These are phyloP conservation scores for Solanum paucissectum DNA, from an alignment of 257 asterid genomes.

Conservation along the genomic window DNA sequence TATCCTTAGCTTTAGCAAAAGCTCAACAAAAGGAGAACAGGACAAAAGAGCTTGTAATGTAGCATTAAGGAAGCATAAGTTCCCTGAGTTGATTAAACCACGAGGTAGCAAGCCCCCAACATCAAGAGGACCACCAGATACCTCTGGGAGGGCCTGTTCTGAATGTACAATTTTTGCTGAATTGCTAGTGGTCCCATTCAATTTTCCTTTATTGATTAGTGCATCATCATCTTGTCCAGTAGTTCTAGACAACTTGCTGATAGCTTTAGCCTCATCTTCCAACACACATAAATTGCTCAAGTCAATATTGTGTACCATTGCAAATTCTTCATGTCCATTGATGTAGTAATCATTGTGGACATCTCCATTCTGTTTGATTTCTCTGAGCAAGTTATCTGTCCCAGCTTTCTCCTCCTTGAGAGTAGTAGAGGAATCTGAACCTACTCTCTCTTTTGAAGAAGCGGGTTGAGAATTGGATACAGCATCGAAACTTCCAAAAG, in stretches of 20 bases:
- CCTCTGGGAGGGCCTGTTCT: slow-evolving; percentile 15
- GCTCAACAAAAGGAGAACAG: slow-evolving; percentile 77
- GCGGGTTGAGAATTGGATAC: slow-evolving; percentile 14
- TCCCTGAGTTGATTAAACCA: slow-evolving; percentile 81
- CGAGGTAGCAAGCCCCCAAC: slow-evolving; percentile 58
- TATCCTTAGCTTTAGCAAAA: slow-evolving; percentile 47
- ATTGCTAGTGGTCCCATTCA: slow-evolving; percentile 23
- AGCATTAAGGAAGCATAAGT: slow-evolving; percentile 90
- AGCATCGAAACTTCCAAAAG: slow-evolving; percentile 40
- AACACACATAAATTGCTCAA: slow-evolving; percentile 24
- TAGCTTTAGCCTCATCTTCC: slow-evolving; percentile 12
- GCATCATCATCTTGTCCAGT: slow-evolving; percentile 13
- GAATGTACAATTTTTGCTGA: slow-evolving; percentile 22
- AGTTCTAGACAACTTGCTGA: slow-evolving; percentile 10
- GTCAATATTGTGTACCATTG: slow-evolving; percentile 13
- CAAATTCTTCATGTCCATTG: slow-evolving; percentile 18
- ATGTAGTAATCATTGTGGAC: neutral
- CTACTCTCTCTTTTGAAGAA: slow-evolving; percentile 13
- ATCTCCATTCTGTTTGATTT: slow-evolving; percentile 42
- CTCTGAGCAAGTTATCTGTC: slow-evolving; percentile 8
- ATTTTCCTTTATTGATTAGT: slow-evolving; percentile 5
- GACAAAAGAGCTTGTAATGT: slow-evolving; percentile 87
- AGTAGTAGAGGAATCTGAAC: slow-evolving; percentile 4
- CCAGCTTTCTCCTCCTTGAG: slow-evolving; percentile 17
- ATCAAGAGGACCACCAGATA: slow-evolving; percentile 24